Conservation (phyloP, 139 green algal species). For the Gonium pectorale region DNA sequence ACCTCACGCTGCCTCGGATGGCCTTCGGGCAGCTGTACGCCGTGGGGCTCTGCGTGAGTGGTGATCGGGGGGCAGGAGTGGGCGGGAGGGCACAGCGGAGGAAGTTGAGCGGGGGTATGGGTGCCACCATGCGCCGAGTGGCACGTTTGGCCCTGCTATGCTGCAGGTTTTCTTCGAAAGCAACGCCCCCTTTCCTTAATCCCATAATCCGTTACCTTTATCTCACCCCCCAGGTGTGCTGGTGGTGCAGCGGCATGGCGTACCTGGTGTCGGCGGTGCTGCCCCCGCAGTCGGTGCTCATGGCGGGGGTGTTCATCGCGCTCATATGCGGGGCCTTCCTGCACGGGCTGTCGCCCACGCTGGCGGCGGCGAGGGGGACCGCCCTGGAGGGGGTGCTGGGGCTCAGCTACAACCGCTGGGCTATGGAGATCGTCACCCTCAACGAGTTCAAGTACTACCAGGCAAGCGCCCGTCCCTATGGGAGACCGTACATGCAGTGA, state of each 20-base stretch:
- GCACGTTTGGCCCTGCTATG: no score
- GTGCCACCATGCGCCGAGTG: no score
- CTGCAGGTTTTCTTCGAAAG: no score
- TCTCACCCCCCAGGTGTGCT: constrained; percentile 57
- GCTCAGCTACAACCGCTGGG: constrained; percentile 46
- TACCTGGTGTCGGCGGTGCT: constrained; percentile 57
- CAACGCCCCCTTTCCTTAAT: no score
- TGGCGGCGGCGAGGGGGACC: constrained; percentile 35
- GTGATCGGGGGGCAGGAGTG: no score
- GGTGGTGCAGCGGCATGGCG: constrained; percentile 54
- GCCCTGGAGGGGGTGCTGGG: constrained; percentile 55
- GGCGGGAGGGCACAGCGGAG: no score
- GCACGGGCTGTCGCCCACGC: constrained; percentile 46
- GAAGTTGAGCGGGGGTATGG: no score
- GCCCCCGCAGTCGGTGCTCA: constrained; percentile 51
- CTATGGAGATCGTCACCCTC: constrained; percentile 57
- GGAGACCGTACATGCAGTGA: neutral
- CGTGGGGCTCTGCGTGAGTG: constrained; percentile 38
- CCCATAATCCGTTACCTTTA: no score
- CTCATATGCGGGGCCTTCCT: constrained; percentile 64
- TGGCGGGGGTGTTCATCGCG: constrained; percentile 57
- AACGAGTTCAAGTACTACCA: constrained; percentile 52
- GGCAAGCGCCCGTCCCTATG: neutral
- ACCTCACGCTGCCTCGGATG: constrained; percentile 61
- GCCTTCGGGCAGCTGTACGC: constrained; percentile 48